These are phyloP conservation scores for Berberis vulgaris DNA, from an alignment of 164 flowering plant genomes.

Conservation along the genomic window DNA sequence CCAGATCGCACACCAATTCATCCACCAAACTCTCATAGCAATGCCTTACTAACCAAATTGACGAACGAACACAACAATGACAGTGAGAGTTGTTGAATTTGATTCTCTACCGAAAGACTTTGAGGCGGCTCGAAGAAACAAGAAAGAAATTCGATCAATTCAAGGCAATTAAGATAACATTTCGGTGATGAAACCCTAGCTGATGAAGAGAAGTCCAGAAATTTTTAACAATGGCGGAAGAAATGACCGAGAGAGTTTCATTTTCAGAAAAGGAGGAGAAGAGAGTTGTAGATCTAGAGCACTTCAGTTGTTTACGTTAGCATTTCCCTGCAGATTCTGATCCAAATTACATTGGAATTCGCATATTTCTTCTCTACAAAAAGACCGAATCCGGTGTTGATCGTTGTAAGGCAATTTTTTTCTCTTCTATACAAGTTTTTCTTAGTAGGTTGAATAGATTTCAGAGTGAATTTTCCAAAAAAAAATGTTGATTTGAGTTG, in stretches of 20 bases:
- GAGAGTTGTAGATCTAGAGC: slow-evolving; percentile 44
- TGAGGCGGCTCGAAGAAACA: background rate
- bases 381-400: slow-evolving; percentile 49
- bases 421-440: background rate
- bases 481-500: too few species aligned
- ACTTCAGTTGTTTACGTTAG: slow-evolving; percentile 79
- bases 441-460: too few species aligned
- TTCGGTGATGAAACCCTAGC: background rate
- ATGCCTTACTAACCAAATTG: too few species aligned
- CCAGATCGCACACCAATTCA: too few species aligned
- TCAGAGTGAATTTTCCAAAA: too few species aligned
- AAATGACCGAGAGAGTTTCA: slow-evolving; percentile 9
- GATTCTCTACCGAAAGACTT: background rate
- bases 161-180: background rate
- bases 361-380: slow-evolving; percentile 74
- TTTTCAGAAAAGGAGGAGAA: slow-evolving; percentile 11
- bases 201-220: slow-evolving; percentile 3
- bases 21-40: too few species aligned
- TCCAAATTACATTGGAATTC: slow-evolving; percentile 66
- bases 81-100: too few species aligned
- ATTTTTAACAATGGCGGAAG: slow-evolving; percentile 38
- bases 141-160: background rate
- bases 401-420: slow-evolving; percentile 46
- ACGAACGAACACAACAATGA: too few species aligned
- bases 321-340: slow-evolving; percentile 52